phyloP scores from a whole-genome alignment of 331 rosid genomes.

The Quercus tomentella region DNA sequence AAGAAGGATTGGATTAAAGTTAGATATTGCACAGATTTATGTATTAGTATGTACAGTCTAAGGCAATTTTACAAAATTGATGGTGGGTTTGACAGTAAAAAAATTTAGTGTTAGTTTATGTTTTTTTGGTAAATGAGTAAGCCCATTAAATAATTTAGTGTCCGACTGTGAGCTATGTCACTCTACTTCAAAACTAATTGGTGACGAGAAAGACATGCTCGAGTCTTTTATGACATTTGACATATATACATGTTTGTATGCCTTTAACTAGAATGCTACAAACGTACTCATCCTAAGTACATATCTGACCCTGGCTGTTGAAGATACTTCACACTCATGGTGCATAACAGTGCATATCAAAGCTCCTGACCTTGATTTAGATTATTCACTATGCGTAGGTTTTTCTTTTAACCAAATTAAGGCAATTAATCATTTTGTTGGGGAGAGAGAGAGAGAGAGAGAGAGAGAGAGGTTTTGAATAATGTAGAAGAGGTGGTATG shows the following conservation, averaged over 20 bases:
- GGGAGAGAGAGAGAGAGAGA: too few relatives aligned
- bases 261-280: not conserved
- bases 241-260: too few relatives aligned
- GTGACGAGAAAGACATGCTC: not conserved
- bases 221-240: too few relatives aligned
- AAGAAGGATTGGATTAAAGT: too few relatives aligned
- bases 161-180: too few relatives aligned
- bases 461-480: conserved; percentile 4
- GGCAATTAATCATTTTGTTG: conserved; percentile 10
- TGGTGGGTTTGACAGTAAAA: too few relatives aligned
- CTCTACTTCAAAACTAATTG: too few relatives aligned
- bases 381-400: not conserved
- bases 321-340: conserved; percentile 85
- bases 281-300: not conserved
- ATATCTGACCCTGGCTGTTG: conserved; percentile 77
- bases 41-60: not conserved
- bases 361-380: too few relatives aligned
- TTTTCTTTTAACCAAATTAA: not conserved
- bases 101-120: too few relatives aligned
- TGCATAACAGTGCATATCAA: conserved; percentile 34
- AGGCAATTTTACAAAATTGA: not conserved
- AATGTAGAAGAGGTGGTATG: conserved; percentile 11
- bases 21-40: too few relatives aligned
- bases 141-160: too few relatives aligned
- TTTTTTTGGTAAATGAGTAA: too few relatives aligned